Conservation (phyloP, 768 basidiomycete genomes). For the Omphalotus guepiniiformis region DNA sequence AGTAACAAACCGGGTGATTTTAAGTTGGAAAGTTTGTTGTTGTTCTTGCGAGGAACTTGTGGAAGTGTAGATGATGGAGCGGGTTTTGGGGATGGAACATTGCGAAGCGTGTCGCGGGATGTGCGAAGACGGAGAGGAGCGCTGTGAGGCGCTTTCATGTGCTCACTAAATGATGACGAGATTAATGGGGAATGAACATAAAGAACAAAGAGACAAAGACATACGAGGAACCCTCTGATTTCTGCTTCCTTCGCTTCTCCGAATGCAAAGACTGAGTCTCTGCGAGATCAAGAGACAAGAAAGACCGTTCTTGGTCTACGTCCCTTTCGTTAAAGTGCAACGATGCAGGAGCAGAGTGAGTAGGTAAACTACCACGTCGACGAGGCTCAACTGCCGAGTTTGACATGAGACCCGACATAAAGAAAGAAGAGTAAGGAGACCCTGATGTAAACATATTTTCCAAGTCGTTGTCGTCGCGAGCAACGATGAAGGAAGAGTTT, state of each 20-base stretch:
- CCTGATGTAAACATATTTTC: constrained; percentile 11
- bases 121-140: constrained; percentile 12
- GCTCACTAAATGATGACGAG: constrained; percentile 13
- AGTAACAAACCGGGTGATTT: not conserved
- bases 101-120: constrained; percentile 36
- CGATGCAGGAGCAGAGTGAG: constrained; percentile 45
- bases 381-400: constrained; percentile 21
- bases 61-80: constrained; percentile 52
- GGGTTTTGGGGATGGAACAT: constrained; percentile 58
- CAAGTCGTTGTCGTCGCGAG: too few relatives aligned
- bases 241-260: constrained; percentile 28
- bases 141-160: not conserved
- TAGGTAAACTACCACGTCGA: constrained; percentile 34
- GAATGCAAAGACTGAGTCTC: constrained; percentile 40
- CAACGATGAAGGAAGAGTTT: too few relatives aligned
- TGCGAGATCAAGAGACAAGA: constrained; percentile 67
- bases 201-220: constrained; percentile 4
- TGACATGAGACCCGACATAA: constrained; percentile 57
- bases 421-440: constrained; percentile 59
- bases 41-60: constrained; percentile 27
- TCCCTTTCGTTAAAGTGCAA: constrained; percentile 40
- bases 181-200: not conserved
- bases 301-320: constrained; percentile 46
- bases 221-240: constrained; percentile 28
- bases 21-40: constrained; percentile 1